Conservation (phyloP, 805 yeast genomes). For the Phaffomyces opuntiae region DNA sequence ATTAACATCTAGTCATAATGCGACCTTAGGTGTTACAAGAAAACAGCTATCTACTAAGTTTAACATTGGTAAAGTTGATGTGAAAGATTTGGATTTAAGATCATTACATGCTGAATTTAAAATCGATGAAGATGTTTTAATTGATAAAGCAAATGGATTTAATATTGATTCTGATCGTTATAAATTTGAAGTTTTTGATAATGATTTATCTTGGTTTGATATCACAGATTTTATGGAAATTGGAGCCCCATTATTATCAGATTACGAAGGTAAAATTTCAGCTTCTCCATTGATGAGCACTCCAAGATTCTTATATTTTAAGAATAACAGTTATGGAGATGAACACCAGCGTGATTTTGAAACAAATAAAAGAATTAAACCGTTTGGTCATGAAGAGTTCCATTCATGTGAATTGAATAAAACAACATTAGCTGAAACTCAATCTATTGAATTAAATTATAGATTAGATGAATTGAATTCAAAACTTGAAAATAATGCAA, state of each 20-base stretch:
- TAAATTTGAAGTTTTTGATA: constrained; percentile 38
- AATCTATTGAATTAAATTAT: constrained; percentile 29
- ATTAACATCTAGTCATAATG: constrained; percentile 35
- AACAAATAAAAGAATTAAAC: constrained; percentile 28
- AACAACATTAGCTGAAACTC: constrained; percentile 38
- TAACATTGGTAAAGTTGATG: constrained; percentile 55
- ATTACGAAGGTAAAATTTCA: constrained; percentile 34
- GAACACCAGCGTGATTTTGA: constrained; percentile 32
- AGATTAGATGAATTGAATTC: constrained; percentile 11
- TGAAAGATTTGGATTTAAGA: constrained; percentile 53
- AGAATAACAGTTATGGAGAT: constrained; percentile 50
- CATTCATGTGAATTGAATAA: constrained; percentile 48
- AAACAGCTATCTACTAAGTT: constrained; percentile 50
- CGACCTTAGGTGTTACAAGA: constrained; percentile 39
- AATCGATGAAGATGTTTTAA: constrained; percentile 14
- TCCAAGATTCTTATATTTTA: constrained; percentile 60
- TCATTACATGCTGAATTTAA: constrained; percentile 42
- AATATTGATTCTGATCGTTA: constrained; percentile 5
- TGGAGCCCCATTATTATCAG: constrained; percentile 32
- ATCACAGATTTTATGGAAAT: constrained; percentile 55
- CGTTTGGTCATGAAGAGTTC: constrained; percentile 47
- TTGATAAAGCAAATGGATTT: constrained; percentile 7
- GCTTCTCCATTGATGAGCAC: constrained; percentile 60
- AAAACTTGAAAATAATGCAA: constrained; percentile 29
- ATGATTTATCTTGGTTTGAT: constrained; percentile 58